These are phyloP conservation scores for Przewalskia tangutica DNA, from an alignment of 257 asterid species.

Conservation along the genomic window DNA sequence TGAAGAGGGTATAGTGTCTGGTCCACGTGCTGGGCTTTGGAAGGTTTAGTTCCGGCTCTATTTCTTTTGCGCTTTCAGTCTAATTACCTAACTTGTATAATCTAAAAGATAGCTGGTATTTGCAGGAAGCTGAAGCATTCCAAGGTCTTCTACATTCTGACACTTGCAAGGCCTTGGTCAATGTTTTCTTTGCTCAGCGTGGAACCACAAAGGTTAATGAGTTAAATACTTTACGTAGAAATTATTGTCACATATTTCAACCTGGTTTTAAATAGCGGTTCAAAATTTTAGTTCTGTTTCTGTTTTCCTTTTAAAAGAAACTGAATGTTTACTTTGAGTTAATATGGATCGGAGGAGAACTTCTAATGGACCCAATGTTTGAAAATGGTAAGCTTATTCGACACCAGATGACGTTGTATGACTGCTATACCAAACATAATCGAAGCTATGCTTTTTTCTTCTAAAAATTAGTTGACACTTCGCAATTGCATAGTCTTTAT, in stretches of 20 bases:
- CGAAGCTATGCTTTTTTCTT: background rate
- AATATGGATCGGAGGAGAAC: background rate
- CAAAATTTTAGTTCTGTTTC: background rate
- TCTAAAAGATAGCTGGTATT: conserved; percentile 2
- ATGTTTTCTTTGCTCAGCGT: conserved; percentile 93
- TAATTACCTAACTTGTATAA: background rate
- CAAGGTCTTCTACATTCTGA: conserved; percentile 67
- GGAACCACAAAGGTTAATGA: conserved; percentile 77
- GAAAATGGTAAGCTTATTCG: background rate
- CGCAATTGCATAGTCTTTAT: background rate
- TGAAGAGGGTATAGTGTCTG: conserved; percentile 89
- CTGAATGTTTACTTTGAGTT: background rate
- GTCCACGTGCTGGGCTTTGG: conserved; percentile 84
- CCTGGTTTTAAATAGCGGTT: background rate
- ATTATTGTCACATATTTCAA: background rate
- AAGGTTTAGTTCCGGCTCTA: conserved; percentile 43
- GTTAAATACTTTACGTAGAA: background rate
- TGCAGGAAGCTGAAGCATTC: conserved; percentile 88
- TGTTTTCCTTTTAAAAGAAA: background rate
- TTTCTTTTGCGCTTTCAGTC: conserved; percentile 3
- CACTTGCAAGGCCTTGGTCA: conserved; percentile 93
- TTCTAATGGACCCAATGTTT: background rate
- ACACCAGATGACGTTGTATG: too few species aligned
- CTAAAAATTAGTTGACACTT: background rate
- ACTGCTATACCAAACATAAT: background rate